These are phyloP conservation scores for Aphanoascus verrucosus DNA, from an alignment of 2,329 filamentous ascomycete species.

Conservation along the genomic window DNA sequence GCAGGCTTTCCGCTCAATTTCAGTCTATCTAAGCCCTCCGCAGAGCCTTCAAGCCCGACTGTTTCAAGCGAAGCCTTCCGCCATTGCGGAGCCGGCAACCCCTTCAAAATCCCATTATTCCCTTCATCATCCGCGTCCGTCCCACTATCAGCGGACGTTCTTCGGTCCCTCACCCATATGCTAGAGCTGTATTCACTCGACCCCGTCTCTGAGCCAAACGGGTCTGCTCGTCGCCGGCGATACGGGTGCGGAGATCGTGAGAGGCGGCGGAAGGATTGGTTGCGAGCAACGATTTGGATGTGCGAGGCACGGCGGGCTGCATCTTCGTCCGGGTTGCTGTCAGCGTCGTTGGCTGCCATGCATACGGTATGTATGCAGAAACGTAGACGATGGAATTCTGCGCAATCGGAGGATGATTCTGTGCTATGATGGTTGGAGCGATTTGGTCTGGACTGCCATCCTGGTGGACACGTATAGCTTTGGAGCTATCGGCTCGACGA, in stretches of 20 bases:
- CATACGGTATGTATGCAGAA: constrained; percentile 3
- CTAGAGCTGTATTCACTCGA: constrained; percentile 26
- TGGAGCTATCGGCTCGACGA: neutral
- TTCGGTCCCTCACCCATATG: constrained; percentile 40
- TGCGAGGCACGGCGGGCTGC: constrained; percentile 6
- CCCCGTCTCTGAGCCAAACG: constrained; percentile 28
- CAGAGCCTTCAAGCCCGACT: neutral
- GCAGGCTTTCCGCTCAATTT: constrained; percentile 16
- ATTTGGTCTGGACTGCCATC: neutral
- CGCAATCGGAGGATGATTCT: neutral
- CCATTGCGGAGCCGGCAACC: constrained; percentile 63
- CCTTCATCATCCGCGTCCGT: constrained; percentile 94
- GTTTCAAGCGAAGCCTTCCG: neutral
- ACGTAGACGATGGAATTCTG: neutral
- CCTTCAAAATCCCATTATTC: constrained; percentile 56
- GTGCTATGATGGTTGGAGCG: neutral
- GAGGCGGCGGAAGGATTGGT: constrained; percentile 9
- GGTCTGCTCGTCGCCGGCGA: constrained; percentile 15
- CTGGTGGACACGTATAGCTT: neutral
- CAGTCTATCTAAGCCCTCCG: neutral
- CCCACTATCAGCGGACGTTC: constrained; percentile 71
- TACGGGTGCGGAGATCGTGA: constrained; percentile 23
- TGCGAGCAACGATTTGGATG: constrained; percentile 4
- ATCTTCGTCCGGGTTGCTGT: constrained; percentile 18
- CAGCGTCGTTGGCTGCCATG: constrained; percentile 10